Conservation (phyloP, 441 rosid genomes). For the Hypseocharis bilobata region DNA sequence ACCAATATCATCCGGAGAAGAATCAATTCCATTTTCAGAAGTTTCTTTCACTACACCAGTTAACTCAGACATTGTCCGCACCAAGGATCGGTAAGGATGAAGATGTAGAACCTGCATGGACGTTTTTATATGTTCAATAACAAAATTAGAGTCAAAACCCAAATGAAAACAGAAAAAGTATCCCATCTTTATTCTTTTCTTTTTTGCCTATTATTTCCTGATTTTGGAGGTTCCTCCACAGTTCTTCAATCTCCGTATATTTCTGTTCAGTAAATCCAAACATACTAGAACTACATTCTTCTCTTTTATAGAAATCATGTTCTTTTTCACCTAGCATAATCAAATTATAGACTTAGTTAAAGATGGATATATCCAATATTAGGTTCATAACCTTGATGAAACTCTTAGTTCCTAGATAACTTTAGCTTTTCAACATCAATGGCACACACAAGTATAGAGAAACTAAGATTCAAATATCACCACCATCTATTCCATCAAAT, state of each 20-base stretch:
- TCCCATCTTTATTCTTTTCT: neutral
- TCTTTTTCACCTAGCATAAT: neutral
- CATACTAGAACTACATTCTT: neutral
- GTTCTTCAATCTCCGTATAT: neutral
- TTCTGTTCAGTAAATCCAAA: neutral
- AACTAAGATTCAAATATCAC: neutral
- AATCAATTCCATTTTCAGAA: constrained; percentile 42
- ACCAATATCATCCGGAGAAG: constrained; percentile 37
- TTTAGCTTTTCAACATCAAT: too few species aligned
- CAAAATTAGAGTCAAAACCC: neutral
- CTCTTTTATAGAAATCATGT: neutral
- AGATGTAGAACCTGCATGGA: constrained; percentile 22
- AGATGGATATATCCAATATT: too few species aligned
- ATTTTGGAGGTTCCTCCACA: neutral
- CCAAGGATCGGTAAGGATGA: constrained; percentile 10
- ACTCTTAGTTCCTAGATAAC: neutral
- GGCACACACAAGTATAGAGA: too few species aligned
- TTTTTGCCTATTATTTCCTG: neutral
- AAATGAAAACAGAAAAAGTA: neutral
- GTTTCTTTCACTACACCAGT: constrained; percentile 36
- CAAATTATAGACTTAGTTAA: neutral
- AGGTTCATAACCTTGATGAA: neutral
- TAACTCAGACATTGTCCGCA: constrained; percentile 39
- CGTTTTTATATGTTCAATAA: neutral
- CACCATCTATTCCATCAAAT: neutral